These are phyloP conservation scores for Colletotrichum sp. DNA, from an alignment of 2,329 filamentous ascomycete genomes.

Conservation along the genomic window DNA sequence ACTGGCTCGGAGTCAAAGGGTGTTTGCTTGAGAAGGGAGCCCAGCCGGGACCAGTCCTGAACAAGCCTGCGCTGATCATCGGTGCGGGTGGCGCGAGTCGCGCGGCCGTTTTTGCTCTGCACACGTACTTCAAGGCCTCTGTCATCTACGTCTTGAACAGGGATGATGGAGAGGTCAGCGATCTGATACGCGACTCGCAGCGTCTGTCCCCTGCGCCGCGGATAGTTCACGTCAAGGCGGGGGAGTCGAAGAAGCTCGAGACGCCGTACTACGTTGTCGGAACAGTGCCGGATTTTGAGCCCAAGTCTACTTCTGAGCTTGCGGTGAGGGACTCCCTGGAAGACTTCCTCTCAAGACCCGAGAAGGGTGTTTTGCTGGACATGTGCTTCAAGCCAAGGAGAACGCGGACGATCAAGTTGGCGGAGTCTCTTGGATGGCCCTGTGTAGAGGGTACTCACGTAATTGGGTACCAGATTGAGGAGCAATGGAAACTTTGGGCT, in stretches of 20 bases:
- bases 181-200: constrained; percentile 29
- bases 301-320: constrained; percentile 31
- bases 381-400: constrained; percentile 47
- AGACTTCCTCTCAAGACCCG: constrained; percentile 27
- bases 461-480: constrained; percentile 44
- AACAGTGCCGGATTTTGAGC: constrained; percentile 42
- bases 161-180: constrained; percentile 31
- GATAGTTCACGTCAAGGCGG: constrained; percentile 32
- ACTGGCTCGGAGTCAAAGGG: constrained; percentile 45
- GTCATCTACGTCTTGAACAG: constrained; percentile 42
- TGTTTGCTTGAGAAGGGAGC: constrained; percentile 31
- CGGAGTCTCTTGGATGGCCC: constrained; percentile 35
- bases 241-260: constrained; percentile 26
- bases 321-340: constrained; percentile 28
- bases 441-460: constrained; percentile 43
- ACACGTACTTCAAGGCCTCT: constrained; percentile 28
- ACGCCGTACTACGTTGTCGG: constrained; percentile 40
- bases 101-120: constrained; percentile 41
- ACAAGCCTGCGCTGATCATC: constrained; percentile 37
- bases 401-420: constrained; percentile 40
- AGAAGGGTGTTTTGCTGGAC: constrained; percentile 40
- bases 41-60: constrained; percentile 4
- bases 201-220: constrained; percentile 20
- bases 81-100: constrained; percentile 46
- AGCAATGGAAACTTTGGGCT: constrained; percentile 43